A percentile compares a stretch with the other conserved stretches of the same genome.
These are phyloP conservation scores for Xanthoparmelia taractica DNA, from an alignment of 495 filamentous ascomycete genomes.

Conservation along the genomic window DNA sequence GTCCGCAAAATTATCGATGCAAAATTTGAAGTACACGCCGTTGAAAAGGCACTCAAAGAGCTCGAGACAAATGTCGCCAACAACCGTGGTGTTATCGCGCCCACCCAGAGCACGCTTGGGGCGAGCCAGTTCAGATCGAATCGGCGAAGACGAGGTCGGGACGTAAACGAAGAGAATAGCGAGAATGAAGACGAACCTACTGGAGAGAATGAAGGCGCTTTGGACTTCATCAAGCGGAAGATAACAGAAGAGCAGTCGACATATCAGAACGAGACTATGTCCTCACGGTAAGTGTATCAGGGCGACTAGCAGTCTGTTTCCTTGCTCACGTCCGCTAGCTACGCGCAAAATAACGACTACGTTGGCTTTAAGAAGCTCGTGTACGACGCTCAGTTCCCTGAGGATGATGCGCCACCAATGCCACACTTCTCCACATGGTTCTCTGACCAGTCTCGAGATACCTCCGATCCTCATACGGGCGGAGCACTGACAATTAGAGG, in stretches of 20 bases:
- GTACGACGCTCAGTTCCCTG: slow-evolving; percentile 64
- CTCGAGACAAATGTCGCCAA: slow-evolving; percentile 31
- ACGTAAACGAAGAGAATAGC: slow-evolving; percentile 27
- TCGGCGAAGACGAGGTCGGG: slow-evolving; percentile 25
- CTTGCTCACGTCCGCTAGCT: slow-evolving; percentile 32
- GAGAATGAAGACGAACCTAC: slow-evolving; percentile 30
- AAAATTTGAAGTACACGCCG: slow-evolving; percentile 30
- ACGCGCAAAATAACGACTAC: slow-evolving; percentile 73
- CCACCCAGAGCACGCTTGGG: slow-evolving; percentile 27
- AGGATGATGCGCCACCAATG: slow-evolving; percentile 53
- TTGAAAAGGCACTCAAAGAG: slow-evolving; percentile 31
- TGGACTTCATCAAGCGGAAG: slow-evolving; percentile 27
- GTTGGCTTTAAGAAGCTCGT: slow-evolving; percentile 66
- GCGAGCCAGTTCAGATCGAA: slow-evolving; percentile 19
- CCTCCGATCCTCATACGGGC: slow-evolving; percentile 16
- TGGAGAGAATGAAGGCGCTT: slow-evolving; percentile 24
- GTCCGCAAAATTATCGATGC: slow-evolving; percentile 39
- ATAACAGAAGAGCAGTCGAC: slow-evolving; percentile 27
- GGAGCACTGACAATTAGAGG: slow-evolving; percentile 27
- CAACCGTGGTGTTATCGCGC: slow-evolving; percentile 16
- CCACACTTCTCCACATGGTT: slow-evolving; percentile 72
- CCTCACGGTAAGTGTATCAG: slow-evolving; percentile 1
- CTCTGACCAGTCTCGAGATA: slow-evolving; percentile 26
- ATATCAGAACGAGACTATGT: slow-evolving; percentile 27
- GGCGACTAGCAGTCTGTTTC: background rate